phyloP scores from a whole-genome alignment of 176 grass and related monocot genomes.

The Oryza punctata region DNA sequence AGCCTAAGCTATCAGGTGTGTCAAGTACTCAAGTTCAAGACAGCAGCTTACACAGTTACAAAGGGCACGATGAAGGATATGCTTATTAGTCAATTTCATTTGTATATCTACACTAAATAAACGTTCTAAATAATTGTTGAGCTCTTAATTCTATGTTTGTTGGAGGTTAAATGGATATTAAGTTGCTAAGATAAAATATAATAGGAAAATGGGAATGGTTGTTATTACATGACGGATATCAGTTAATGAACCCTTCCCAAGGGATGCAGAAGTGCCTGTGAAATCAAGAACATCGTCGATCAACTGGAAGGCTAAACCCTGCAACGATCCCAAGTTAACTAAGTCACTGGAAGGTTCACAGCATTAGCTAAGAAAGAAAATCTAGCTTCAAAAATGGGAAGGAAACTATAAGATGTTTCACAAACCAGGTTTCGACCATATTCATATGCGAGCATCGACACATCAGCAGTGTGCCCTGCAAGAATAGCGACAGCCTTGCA shows the following conservation, averaged over 20 bases:
- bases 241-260: conserved; percentile 91
- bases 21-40: neutral
- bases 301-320: conserved; percentile 97
- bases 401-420: conserved; percentile 19
- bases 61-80: neutral
- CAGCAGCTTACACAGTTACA: neutral
- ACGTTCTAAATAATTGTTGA: neutral
- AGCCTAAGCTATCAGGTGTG: conserved; percentile 14
- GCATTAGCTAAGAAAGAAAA: conserved; percentile 16
- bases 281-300: conserved; percentile 98
- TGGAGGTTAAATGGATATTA: conserved; percentile 13
- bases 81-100: neutral
- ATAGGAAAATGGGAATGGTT: neutral
- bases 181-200: conserved; percentile 15
- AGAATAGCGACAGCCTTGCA: conserved; percentile 93
- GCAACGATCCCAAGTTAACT: conserved; percentile 29
- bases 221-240: conserved; percentile 90
- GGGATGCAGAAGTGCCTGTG: conserved; percentile 82
- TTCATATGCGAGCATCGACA: conserved; percentile 83
- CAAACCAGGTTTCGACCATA: conserved; percentile 94
- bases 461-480: conserved; percentile 88
- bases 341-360: conserved; percentile 8
- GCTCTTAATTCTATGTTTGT: neutral
- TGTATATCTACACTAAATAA: conserved; percentile 4
- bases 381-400: neutral